Percentiles rank a stretch among this genome's conserved stretches.
Evolutionary conservation across 371 early-diverging fungal species (phyloP).

Genomic region (Circinella umbellata): DNA sequence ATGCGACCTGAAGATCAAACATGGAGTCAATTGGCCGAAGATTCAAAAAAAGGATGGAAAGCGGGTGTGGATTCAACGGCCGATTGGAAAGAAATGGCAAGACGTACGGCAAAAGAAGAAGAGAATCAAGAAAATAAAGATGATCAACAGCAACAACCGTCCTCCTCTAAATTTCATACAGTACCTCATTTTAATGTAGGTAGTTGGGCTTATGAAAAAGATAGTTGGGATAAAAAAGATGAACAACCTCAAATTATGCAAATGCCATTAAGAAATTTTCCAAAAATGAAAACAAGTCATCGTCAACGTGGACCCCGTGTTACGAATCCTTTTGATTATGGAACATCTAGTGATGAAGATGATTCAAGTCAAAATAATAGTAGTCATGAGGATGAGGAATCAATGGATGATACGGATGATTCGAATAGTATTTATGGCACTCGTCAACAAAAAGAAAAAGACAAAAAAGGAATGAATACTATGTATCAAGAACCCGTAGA

Average conservation of each 20-base stretch:
- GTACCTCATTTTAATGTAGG: background rate
- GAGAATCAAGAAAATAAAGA: no score
- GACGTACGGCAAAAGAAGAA: background rate
- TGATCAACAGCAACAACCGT: background rate
- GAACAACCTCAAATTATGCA: conserved; percentile 36
- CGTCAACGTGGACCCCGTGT: conserved; percentile 28
- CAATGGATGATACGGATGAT: background rate
- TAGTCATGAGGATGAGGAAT: conserved; percentile 3
- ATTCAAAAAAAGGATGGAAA: conserved; percentile 22
- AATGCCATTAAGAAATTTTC: conserved; percentile 34
- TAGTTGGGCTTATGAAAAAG: conserved; percentile 13
- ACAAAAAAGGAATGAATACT: background rate
- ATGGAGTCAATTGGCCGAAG: conserved; percentile 29
- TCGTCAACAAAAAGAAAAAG: background rate
- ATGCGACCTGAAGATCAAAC: conserved; percentile 13
- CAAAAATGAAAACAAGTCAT: conserved; percentile 22
- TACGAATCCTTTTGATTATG: conserved; percentile 20
- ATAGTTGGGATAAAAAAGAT: conserved; percentile 29
- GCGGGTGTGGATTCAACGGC: conserved; percentile 23
- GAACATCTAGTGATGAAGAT: conserved; percentile 9
- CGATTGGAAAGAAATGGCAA: conserved; percentile 17
- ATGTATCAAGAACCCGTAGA: background rate
- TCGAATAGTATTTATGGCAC: background rate
- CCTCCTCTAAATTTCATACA: conserved; percentile 16
- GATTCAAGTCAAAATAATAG: background rate